phyloP scores from a whole-genome alignment of 2,329 filamentous ascomycete genomes.

The Pestalotiopsis sp. region DNA sequence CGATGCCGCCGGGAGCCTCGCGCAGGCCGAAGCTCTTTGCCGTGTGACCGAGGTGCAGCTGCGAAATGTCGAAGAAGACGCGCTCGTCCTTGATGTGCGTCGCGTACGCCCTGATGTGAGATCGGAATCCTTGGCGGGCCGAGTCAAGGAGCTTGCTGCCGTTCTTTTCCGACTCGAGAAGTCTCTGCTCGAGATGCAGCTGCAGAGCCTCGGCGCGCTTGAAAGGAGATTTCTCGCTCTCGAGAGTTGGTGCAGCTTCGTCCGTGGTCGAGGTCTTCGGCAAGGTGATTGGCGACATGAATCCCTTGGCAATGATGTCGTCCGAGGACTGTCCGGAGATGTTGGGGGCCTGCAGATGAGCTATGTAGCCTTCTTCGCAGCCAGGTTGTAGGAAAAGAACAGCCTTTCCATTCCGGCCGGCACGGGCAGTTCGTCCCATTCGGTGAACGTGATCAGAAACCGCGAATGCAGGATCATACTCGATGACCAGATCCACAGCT shows the following conservation, averaged over 20 bases:
- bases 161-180: slow-evolving; percentile 43
- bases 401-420: slow-evolving; percentile 84
- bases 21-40: slow-evolving; percentile 92
- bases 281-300: slow-evolving; percentile 62
- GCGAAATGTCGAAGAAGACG: slow-evolving; percentile 86
- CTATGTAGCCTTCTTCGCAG: slow-evolving; percentile 87
- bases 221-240: slow-evolving; percentile 47
- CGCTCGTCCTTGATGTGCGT: slow-evolving; percentile 89
- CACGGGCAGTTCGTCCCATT: slow-evolving; percentile 91
- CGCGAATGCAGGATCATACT: slow-evolving; percentile 95
- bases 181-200: slow-evolving; percentile 62
- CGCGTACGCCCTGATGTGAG: slow-evolving; percentile 91
- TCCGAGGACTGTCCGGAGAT: slow-evolving; percentile 57
- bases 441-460: slow-evolving; percentile 93
- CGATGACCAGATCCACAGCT: slow-evolving; percentile 91
- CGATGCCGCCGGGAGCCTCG: slow-evolving; percentile 85
- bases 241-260: slow-evolving; percentile 58
- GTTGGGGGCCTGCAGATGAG: slow-evolving; percentile 60
- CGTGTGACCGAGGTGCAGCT: slow-evolving; percentile 87
- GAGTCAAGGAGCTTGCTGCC: slow-evolving; percentile 69
- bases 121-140: slow-evolving; percentile 84
- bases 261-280: slow-evolving; percentile 57
- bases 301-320: slow-evolving; percentile 65
- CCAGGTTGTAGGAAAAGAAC: slow-evolving; percentile 90
- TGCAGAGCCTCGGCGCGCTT: slow-evolving; percentile 59